Conservation (phyloP, 2,329 filamentous ascomycete genomes). For the Aaosphaeria pasadenensis region DNA sequence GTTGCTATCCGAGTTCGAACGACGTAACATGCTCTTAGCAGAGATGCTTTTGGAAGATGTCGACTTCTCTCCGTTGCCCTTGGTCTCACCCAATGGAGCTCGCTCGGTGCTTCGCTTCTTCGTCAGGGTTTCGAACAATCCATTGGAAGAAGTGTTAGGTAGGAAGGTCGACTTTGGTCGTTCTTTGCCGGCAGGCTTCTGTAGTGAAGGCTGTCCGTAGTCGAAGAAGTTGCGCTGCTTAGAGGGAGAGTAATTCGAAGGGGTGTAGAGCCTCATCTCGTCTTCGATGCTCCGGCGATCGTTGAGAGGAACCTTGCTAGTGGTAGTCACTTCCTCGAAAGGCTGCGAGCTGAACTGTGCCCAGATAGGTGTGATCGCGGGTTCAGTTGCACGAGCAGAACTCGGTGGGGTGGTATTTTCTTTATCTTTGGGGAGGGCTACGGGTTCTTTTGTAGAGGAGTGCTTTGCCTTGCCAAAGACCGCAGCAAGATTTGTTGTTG, state of each 20-base stretch:
- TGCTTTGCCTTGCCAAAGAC: conserved; percentile 75
- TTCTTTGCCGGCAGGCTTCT: conserved; percentile 31
- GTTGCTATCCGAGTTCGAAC: conserved; percentile 26
- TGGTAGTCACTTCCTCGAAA: conserved; percentile 27
- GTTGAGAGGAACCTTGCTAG: conserved; percentile 44
- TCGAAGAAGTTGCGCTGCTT: conserved; percentile 62
- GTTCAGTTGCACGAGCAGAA: conserved; percentile 41
- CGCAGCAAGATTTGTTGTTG: conserved; percentile 74
- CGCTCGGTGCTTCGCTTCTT: conserved; percentile 36
- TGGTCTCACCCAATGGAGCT: conserved; percentile 29
- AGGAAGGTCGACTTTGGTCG: conserved; percentile 54
- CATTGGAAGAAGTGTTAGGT: conserved; percentile 40
- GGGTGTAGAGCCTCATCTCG: conserved; percentile 59
- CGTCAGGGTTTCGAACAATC: conserved; percentile 38
- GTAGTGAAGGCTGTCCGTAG: conserved; percentile 45
- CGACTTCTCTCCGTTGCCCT: conserved; percentile 26
- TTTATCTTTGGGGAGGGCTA: conserved; percentile 65
- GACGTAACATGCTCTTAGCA: conserved; percentile 17
- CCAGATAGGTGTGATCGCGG: conserved; percentile 69
- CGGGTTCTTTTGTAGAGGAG: conserved; percentile 53
- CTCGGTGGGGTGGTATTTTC: conserved; percentile 71
- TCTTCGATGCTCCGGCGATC: conserved; percentile 47
- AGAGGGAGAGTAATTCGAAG: conserved; percentile 57
- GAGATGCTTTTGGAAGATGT: conserved; percentile 16
- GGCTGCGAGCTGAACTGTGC: conserved; percentile 62